Evolutionary conservation across 495 filamentous ascomycete species (phyloP).

Genomic region (Hypoxylon trugodes): DNA sequence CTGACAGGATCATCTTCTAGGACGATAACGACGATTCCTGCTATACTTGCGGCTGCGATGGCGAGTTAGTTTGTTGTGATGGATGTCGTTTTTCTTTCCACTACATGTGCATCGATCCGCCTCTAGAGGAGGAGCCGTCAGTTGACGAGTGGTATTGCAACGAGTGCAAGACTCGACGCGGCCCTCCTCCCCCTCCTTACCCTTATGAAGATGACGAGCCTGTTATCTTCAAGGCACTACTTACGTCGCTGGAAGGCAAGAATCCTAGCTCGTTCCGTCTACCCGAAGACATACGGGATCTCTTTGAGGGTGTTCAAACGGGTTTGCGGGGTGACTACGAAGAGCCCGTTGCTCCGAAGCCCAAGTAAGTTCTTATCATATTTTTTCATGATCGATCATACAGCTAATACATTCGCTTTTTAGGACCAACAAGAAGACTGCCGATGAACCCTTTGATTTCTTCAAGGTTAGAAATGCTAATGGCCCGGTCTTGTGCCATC

Average conservation of each 20-base stretch:
- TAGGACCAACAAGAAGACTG: slow-evolving; percentile 61
- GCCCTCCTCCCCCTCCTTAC: slow-evolving; percentile 47
- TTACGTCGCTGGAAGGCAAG: slow-evolving; percentile 66
- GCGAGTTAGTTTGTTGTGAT: slow-evolving; percentile 92
- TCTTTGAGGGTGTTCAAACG: slow-evolving; percentile 76
- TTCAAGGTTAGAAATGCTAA: slow-evolving; percentile 70
- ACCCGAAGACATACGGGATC: slow-evolving; percentile 71
- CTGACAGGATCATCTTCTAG: slow-evolving; percentile 47
- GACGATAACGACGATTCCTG: slow-evolving; percentile 91
- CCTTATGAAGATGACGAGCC: slow-evolving; percentile 48
- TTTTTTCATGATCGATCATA: neutral
- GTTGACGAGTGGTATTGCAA: slow-evolving; percentile 87
- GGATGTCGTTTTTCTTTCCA: slow-evolving; percentile 88
- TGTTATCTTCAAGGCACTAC: slow-evolving; percentile 68
- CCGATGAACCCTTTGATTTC: slow-evolving; percentile 72
- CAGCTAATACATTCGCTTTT: slow-evolving; percentile 35
- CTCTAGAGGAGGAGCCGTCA: slow-evolving; percentile 69
- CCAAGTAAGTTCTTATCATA: slow-evolving; percentile 41
- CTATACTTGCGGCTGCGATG: slow-evolving; percentile 78
- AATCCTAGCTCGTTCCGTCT: slow-evolving; percentile 79
- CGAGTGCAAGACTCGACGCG: slow-evolving; percentile 62
- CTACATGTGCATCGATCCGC: slow-evolving; percentile 83
- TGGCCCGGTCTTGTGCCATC: slow-evolving; percentile 75
- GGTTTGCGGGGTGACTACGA: slow-evolving; percentile 82
- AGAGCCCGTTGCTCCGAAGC: slow-evolving; percentile 59